These are phyloP conservation scores for Cryptosporidium ryanae DNA, from an alignment of 169 alveolate species.

Conservation along the genomic window DNA sequence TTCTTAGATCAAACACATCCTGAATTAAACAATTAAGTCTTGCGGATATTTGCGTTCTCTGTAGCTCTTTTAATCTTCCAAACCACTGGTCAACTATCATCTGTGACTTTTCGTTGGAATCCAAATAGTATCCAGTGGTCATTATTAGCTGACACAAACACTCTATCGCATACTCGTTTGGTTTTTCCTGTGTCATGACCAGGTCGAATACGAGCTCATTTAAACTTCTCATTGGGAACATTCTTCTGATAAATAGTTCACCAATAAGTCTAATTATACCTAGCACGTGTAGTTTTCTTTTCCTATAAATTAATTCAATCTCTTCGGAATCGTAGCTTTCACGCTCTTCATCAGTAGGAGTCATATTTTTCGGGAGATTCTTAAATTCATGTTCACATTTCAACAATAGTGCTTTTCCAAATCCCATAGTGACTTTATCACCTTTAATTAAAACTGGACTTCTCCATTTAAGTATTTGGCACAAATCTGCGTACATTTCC, in stretches of 20 bases:
- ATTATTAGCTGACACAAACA: constrained; percentile 88
- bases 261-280: constrained; percentile 92
- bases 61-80: constrained; percentile 89
- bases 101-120: constrained; percentile 84
- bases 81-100: constrained; percentile 91
- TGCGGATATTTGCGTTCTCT: constrained; percentile 83
- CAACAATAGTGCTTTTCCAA: constrained; percentile 54
- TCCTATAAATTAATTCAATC: constrained; percentile 64
- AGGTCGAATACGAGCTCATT: constrained; percentile 89
- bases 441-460: constrained; percentile 81
- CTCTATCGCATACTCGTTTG: constrained; percentile 90
- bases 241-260: constrained; percentile 88
- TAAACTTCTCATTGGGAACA: constrained; percentile 87
- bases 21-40: constrained; percentile 89
- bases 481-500: constrained; percentile 92
- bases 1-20: constrained; percentile 90
- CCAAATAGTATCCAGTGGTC: constrained; percentile 90
- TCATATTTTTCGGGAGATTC: constrained; percentile 63
- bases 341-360: constrained; percentile 67
- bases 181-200: constrained; percentile 86
- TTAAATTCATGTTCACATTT: constrained; percentile 68
- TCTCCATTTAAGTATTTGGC: constrained; percentile 87
- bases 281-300: constrained; percentile 84
- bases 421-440: constrained; percentile 82
- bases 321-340: constrained; percentile 51